Evolutionary conservation across 148 eudicot species (phyloP).

Genomic region (Chenopodium formosanum): DNA sequence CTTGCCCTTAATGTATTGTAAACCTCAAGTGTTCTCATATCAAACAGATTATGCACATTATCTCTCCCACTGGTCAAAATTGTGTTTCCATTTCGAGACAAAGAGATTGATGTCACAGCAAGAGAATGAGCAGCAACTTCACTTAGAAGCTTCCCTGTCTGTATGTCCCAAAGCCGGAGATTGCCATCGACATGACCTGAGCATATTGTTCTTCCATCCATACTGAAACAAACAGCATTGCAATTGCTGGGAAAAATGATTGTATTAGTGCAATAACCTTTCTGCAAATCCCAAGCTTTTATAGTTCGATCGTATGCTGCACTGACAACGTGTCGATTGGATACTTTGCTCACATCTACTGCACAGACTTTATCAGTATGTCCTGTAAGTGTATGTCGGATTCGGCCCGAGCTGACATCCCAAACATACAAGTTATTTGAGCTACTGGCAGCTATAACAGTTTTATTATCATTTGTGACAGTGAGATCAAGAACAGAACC

Average conservation of each 20-base stretch:
- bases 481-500: constrained; percentile 88
- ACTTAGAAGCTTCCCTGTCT: constrained; percentile 74
- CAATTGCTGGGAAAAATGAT: constrained; percentile 81
- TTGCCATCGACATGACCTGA: constrained; percentile 95
- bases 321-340: constrained; percentile 66
- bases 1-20: constrained; percentile 66
- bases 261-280: constrained; percentile 79
- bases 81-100: constrained; percentile 71
- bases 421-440: constrained; percentile 80
- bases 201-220: constrained; percentile 81
- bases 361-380: constrained; percentile 92
- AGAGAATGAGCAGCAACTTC: constrained; percentile 92
- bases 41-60: constrained; percentile 83
- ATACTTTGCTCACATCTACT: constrained; percentile 83
- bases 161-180: constrained; percentile 82
- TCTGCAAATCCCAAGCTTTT: constrained; percentile 88
- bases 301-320: constrained; percentile 91
- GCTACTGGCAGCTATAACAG: constrained; percentile 83
- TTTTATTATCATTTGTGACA: constrained; percentile 71
- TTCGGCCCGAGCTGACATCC: constrained; percentile 72
- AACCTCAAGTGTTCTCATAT: constrained; percentile 72
- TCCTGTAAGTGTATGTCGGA: constrained; percentile 88
- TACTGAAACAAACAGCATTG: constrained; percentile 66
- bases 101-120: constrained; percentile 69
- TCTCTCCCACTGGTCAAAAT: constrained; percentile 91